These are phyloP conservation scores for Nakaseomyces uthaithaninus DNA, from an alignment of 1,139 yeast species.

Conservation along the genomic window DNA sequence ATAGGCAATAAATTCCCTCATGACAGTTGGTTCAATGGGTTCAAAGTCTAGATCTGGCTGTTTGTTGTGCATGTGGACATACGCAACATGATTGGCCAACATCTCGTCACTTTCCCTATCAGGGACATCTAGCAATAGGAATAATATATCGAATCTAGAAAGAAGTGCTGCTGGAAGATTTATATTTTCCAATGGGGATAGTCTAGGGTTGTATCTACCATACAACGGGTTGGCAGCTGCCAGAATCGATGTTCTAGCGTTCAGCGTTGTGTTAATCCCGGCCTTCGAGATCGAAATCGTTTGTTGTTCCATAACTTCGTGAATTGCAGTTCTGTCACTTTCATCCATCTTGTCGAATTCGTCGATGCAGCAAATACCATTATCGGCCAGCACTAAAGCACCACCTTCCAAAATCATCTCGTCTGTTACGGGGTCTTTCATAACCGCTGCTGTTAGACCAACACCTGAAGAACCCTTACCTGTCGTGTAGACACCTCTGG, in stretches of 20 bases:
- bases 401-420: slow-evolving; percentile 99
- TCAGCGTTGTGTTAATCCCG: slow-evolving; percentile 92
- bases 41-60: slow-evolving; percentile 74
- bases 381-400: slow-evolving; percentile 92
- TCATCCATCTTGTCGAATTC: slow-evolving; percentile 99
- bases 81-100: slow-evolving; percentile 88
- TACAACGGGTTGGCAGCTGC: slow-evolving; percentile 98
- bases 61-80: slow-evolving; percentile 84
- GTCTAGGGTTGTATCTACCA: slow-evolving; percentile 85
- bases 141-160: slow-evolving; percentile 90
- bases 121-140: slow-evolving; percentile 80
- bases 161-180: slow-evolving; percentile 93
- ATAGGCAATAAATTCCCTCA: slow-evolving; percentile 79
- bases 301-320: slow-evolving; percentile 99
- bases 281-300: slow-evolving; percentile 97
- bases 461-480: slow-evolving; percentile 99
- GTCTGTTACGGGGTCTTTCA: slow-evolving; percentile 97
- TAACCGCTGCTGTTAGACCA: slow-evolving; percentile 97
- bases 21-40: slow-evolving; percentile 70
- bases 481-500: slow-evolving; percentile 95
- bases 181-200: slow-evolving; percentile 91
- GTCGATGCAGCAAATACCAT: slow-evolving; percentile 97
- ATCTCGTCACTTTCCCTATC: slow-evolving; percentile 71
- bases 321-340: slow-evolving; percentile 92
- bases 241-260: slow-evolving; percentile 89